Percentiles rank a stretch among this genome's conserved stretches.
phyloP scores from a whole-genome alignment of 495 filamentous ascomycete genomes.

The Bathelium albidoporum region DNA sequence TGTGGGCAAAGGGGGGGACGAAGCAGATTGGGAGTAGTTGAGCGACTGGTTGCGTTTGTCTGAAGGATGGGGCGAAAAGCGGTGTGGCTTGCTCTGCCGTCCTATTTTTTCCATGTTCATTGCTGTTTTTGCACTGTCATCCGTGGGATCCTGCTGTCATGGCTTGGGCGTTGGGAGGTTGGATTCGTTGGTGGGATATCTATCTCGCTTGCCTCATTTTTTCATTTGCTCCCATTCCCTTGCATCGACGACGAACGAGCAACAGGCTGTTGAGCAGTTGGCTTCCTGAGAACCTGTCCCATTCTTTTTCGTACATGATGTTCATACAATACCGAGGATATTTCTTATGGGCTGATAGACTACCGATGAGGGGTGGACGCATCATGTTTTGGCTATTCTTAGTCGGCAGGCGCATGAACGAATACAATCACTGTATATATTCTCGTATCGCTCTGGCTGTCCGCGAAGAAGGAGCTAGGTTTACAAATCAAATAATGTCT shows the following conservation, averaged over 20 bases:
- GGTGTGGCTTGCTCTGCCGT: background rate
- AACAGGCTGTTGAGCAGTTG: background rate
- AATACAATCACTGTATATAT: conserved; percentile 1
- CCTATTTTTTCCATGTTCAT: conserved; percentile 1
- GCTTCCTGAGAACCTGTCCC: background rate
- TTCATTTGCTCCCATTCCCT: background rate
- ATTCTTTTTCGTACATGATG: background rate
- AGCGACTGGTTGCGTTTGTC: background rate
- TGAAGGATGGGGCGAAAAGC: background rate
- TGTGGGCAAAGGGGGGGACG: conserved; percentile 33
- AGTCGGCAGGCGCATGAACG: background rate
- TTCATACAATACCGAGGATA: background rate
- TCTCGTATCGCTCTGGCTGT: background rate
- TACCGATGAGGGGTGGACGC: background rate
- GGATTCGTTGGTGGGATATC: background rate
- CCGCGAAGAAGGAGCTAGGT: background rate
- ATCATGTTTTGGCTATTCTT: background rate
- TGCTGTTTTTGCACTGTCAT: background rate
- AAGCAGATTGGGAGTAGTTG: conserved; percentile 7
- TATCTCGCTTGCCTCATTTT: background rate
- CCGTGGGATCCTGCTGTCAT: no score
- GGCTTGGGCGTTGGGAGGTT: background rate
- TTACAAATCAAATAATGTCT: background rate
- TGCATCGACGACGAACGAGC: background rate
- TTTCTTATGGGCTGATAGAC: background rate